phyloP scores from a whole-genome alignment of 257 asterid genomes.

The Plectranthus barbatus region DNA sequence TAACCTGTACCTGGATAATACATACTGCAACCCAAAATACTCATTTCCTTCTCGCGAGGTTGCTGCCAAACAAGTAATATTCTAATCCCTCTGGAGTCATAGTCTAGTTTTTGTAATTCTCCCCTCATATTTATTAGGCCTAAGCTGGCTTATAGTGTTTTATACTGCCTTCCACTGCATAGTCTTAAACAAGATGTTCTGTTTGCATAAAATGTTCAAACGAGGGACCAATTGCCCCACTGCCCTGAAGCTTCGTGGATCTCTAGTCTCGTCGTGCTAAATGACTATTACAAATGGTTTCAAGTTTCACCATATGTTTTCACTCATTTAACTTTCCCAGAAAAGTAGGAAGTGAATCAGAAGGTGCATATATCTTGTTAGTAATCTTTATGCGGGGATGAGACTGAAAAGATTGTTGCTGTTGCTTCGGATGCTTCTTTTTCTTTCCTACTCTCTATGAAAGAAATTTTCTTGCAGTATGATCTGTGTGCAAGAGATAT shows the following conservation, averaged over 20 bases:
- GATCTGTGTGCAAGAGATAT: background rate
- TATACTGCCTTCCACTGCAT: background rate
- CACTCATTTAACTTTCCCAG: too few species aligned
- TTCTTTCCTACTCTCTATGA: background rate
- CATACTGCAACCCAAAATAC: conserved; percentile 68
- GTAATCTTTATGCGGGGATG: background rate
- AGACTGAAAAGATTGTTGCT: background rate
- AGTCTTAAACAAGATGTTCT: background rate
- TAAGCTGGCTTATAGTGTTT: background rate
- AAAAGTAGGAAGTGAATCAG: background rate
- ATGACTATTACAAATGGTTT: background rate
- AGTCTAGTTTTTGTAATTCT: background rate
- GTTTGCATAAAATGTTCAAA: background rate
- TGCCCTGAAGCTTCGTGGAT: background rate
- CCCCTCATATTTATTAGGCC: background rate
- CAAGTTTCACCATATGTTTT: background rate
- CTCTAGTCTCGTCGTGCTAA: background rate
- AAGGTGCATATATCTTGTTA: background rate
- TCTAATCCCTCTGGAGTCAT: conserved; percentile 6
- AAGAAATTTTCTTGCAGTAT: background rate
- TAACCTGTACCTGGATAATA: conserved; percentile 56
- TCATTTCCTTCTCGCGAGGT: conserved; percentile 68
- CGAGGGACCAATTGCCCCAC: background rate
- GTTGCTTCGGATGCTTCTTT: background rate
- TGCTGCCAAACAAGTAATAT: conserved; percentile 62